Percentiles rank a stretch among this genome's conserved stretches.
Evolutionary conservation across 495 filamentous ascomycete species (phyloP).

Genomic region (Jackrogersella multiformis): DNA sequence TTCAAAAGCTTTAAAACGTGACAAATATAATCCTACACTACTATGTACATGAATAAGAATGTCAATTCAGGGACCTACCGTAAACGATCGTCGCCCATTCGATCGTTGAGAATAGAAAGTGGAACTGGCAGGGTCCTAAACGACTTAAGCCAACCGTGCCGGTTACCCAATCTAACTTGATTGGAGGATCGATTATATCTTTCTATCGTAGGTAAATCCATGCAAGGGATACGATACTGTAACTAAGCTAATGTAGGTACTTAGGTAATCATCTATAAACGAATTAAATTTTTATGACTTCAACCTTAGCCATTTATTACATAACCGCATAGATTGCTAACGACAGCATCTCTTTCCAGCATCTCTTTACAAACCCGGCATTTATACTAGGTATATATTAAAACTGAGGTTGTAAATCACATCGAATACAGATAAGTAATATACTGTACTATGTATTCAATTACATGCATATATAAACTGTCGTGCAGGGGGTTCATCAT

Average conservation of each 20-base stretch:
- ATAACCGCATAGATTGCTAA: not conserved
- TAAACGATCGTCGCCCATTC: conserved; percentile 8
- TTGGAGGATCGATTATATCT: conserved; percentile 12
- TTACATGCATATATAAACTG: not conserved
- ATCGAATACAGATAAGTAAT: not conserved
- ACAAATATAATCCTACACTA: too few species aligned
- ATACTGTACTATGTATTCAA: not conserved
- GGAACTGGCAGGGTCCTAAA: conserved; percentile 8
- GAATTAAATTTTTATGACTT: conserved; percentile 5
- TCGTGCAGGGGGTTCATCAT: conserved; percentile 6
- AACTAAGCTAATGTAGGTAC: not conserved
- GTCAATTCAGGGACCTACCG: conserved; percentile 30
- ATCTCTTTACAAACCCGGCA: not conserved
- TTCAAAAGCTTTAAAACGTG: not conserved
- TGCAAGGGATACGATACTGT: conserved; percentile 18
- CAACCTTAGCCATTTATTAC: conserved; percentile 1
- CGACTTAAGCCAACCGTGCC: conserved; percentile 13
- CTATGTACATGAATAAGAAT: too few species aligned
- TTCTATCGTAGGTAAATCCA: too few species aligned
- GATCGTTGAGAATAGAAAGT: conserved; percentile 26
- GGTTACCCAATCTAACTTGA: conserved; percentile 19
- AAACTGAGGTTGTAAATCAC: conserved; percentile 1
- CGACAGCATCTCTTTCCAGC: not conserved
- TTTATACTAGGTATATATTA: not conserved
- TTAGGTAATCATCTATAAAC: not conserved